These are phyloP conservation scores for Talaromyces atroroseus DNA, from an alignment of 2,329 filamentous ascomycete genomes.

Conservation along the genomic window DNA sequence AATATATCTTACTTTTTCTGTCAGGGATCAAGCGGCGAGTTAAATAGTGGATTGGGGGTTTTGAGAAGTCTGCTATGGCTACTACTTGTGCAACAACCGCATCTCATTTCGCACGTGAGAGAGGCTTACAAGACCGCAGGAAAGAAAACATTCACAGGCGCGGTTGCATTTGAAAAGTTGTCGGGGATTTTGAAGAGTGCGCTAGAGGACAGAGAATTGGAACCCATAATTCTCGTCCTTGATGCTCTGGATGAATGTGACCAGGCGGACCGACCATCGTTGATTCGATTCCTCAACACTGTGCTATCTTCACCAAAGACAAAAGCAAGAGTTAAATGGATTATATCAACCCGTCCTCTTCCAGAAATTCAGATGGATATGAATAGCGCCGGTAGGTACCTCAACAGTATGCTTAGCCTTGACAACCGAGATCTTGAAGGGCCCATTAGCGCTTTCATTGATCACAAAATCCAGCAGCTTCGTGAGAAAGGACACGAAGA, in stretches of 20 bases:
- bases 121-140: slow-evolving; percentile 31
- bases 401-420: not conserved
- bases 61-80: slow-evolving; percentile 36
- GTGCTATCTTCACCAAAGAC: not conserved
- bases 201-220: slow-evolving; percentile 29
- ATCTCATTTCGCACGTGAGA: slow-evolving; percentile 24
- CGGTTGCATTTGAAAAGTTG: slow-evolving; percentile 35
- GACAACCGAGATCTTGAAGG: not conserved
- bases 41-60: not conserved
- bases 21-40: not conserved
- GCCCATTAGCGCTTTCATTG: not conserved
- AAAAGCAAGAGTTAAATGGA: not conserved
- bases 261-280: not conserved
- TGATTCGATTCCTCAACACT: not conserved
- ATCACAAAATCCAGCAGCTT: not conserved
- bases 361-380: not conserved
- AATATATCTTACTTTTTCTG: not conserved
- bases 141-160: slow-evolving; percentile 34
- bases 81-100: slow-evolving; percentile 22
- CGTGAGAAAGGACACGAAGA: not conserved
- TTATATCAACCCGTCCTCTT: not conserved
- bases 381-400: fast-evolving
- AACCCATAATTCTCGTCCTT: slow-evolving; percentile 33
- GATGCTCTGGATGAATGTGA: slow-evolving; percentile 47
- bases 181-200: slow-evolving; percentile 36